Percentiles rank a stretch among this genome's conserved stretches.
These are phyloP conservation scores for Puccinia coronata DNA, from an alignment of 1,284 basidiomycete species.

Conservation along the genomic window DNA sequence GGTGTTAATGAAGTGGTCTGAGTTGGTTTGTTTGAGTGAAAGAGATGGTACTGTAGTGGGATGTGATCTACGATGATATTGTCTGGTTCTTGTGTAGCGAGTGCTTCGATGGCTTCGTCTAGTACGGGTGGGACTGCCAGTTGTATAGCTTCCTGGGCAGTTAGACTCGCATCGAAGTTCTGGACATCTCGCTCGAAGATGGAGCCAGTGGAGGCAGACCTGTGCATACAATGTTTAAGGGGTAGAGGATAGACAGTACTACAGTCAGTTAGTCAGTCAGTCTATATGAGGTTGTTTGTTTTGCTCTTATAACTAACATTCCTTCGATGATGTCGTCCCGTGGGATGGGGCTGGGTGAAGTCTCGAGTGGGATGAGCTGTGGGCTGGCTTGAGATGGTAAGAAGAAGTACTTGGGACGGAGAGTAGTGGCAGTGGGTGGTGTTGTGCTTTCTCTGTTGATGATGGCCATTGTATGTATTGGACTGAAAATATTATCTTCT, in stretches of 20 bases:
- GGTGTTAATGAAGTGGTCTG: neutral
- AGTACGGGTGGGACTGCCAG: slow-evolving; percentile 31
- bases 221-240: neutral
- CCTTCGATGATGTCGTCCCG: slow-evolving; percentile 45
- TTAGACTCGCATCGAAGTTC: slow-evolving; percentile 16
- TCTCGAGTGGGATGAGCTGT: neutral
- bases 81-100: neutral
- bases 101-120: slow-evolving; percentile 32
- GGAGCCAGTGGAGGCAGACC: slow-evolving; percentile 26
- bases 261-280: no score
- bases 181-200: slow-evolving; percentile 40
- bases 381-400: no score
- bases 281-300: neutral
- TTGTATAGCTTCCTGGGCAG: slow-evolving; percentile 34
- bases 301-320: slow-evolving; percentile 25
- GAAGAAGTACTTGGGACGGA: no score
- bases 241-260: neutral
- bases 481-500: no score
- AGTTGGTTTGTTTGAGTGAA: neutral
- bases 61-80: slow-evolving; percentile 20
- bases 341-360: slow-evolving; percentile 23
- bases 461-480: no score
- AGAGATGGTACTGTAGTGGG: slow-evolving; percentile 19
- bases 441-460: no score
- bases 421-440: no score